Evolutionary conservation across 2,329 filamentous ascomycete species (phyloP).

Genomic region (Lizonia empirigonia): DNA sequence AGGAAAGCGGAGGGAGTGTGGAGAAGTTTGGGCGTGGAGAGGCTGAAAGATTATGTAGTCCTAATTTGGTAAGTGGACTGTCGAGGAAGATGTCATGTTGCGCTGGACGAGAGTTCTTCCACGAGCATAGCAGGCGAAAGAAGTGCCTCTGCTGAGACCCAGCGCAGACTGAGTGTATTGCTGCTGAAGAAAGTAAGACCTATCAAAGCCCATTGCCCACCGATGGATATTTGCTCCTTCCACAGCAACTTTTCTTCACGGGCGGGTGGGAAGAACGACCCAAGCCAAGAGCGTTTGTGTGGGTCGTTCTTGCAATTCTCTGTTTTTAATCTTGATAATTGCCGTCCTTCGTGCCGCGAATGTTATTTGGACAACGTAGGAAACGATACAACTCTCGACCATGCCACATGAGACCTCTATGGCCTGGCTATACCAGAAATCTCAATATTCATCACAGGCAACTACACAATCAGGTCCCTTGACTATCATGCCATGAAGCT

Average conservation of each 20-base stretch:
- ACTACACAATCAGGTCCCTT: too few relatives aligned
- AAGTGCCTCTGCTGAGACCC: neutral
- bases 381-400: neutral
- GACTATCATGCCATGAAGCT: too few relatives aligned
- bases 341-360: neutral
- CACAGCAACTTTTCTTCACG: too few relatives aligned
- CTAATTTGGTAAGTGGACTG: too few relatives aligned
- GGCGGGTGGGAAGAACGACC: neutral
- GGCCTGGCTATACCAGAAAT: too few relatives aligned
- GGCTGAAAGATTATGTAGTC: too few relatives aligned
- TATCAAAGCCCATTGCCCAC: too few relatives aligned
- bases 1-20: constrained; percentile 14
- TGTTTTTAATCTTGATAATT: neutral
- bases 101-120: constrained; percentile 4
- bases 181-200: too few relatives aligned
- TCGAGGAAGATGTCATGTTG: neutral
- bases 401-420: neutral
- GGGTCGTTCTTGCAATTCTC: neutral
- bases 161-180: too few relatives aligned
- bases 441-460: too few relatives aligned
- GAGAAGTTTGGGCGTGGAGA: constrained; percentile 15
- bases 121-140: neutral
- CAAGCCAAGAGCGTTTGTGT: constrained; percentile 5
- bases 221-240: too few relatives aligned
- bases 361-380: neutral